Base-by-base conservation (phyloP, 1,139 yeast genomes). In the Yamadazyma kanchanaburiensis region DNA sequence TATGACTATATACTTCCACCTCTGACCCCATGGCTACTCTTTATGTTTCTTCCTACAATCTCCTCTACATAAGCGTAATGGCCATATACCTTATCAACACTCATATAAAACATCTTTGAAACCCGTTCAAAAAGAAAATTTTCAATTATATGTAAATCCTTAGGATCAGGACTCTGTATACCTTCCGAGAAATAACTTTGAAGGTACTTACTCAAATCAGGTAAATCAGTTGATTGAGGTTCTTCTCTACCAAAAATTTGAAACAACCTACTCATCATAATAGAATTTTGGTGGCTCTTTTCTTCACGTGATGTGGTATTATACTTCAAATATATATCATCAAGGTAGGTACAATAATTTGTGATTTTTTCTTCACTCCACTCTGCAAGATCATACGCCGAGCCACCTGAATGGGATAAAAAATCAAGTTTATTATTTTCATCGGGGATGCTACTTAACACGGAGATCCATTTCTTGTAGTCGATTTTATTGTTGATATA, bases 281-380 rank as follows among this genome's bases (percentile, higher is more conserved):
- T 43, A 0, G 61, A 45, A 3, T 40, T 26, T 18, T 37, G 40
- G 11, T 27, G 28, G 6, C 26, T 21, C 6, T 17, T 15, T 3
- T 27, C 24, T 7, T 10, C 13, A 22, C 22, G 26, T 8, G 44
- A 34, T 22, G 48, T 43, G 27, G 39, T 36, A 14, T 46, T 43
- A 30, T 49, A 49, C 2, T 59, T 60, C 2, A 68, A 43, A 15
- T 66, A 37, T 22, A 57, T 51, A 5, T 55, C 55, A 33, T 58
- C 53, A 19, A 71, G 54, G 63, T 72, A 68, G 18, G 64, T 55
- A 26, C 70, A 55, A 43, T 70, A 74, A 15, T 52, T 45, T 11
- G 55, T 53, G 6, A 64, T 55, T 33, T 70, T 59, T 1, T 47
- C 46, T 21, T 62, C 63, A 10, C 61, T 52, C 73, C 77, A 70